These are phyloP conservation scores for Eustoma russellianum DNA, from an alignment of 257 asterid genomes.

Conservation along the genomic window DNA sequence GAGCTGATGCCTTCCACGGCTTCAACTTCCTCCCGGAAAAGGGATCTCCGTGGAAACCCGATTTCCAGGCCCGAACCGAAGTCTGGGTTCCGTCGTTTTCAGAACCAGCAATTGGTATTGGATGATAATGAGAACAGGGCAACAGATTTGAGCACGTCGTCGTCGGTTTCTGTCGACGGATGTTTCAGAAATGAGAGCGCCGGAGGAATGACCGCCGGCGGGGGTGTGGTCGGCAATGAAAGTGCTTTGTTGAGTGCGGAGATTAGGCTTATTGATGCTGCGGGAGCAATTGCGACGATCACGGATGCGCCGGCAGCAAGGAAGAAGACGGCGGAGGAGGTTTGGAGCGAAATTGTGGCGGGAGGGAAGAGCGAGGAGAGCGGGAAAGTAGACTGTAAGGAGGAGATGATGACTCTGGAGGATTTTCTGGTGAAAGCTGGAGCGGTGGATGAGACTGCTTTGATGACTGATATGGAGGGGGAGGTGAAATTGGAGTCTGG, in stretches of 20 bases:
- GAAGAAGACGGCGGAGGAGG: conserved; percentile 82
- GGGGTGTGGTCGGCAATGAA: conserved; percentile 12
- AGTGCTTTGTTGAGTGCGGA: conserved; percentile 36
- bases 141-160: conserved; percentile 11
- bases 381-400: conserved; percentile 23
- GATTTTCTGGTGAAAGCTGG: conserved; percentile 74
- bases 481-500: conserved; percentile 28
- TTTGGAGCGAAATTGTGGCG: conserved; percentile 89
- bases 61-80: conserved; percentile 8
- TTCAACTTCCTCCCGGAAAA: conserved; percentile 19
- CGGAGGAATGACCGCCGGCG: conserved; percentile 11
- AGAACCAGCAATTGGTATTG: conserved; percentile 4
- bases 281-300: conserved; percentile 45
- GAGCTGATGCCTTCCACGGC: conserved; percentile 26
- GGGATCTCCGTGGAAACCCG: conserved; percentile 24
- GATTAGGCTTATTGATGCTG: conserved; percentile 32
- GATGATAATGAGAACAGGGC: conserved; percentile 5
- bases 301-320: conserved; percentile 31
- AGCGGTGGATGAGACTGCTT: conserved; percentile 42
- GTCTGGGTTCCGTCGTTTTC: conserved; percentile 9
- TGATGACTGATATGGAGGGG: conserved; percentile 7
- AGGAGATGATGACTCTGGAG: conserved; percentile 77
- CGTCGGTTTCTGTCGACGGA: conserved; percentile 15
- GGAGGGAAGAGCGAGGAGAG: conserved; percentile 62
- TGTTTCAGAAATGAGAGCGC: conserved; percentile 11